A percentile compares a stretch with the other conserved stretches of the same genome.
phyloP scores from a whole-genome alignment of 768 basidiomycete genomes.

The Symmetrospora coprosmae region DNA sequence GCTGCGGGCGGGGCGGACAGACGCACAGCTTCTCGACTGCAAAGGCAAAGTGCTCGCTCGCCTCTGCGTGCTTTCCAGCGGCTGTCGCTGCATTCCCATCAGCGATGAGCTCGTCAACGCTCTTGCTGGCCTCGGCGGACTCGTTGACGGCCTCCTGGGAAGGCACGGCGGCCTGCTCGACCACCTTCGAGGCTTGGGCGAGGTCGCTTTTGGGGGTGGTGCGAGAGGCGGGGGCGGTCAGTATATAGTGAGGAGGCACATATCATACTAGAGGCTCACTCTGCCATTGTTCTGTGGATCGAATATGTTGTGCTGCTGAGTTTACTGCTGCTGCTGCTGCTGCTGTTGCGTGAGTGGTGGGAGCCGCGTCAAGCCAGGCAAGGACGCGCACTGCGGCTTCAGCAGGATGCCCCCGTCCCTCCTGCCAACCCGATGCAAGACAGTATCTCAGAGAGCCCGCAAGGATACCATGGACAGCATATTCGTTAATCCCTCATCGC shows the following conservation, averaged over 20 bases:
- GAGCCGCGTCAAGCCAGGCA: too few species aligned
- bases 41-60: conserved; percentile 66
- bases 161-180: neutral
- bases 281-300: neutral
- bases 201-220: conserved; percentile 12
- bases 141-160: conserved; percentile 2
- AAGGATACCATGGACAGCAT: too few species aligned
- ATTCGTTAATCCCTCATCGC: too few species aligned
- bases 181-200: neutral
- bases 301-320: neutral
- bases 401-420: too few species aligned
- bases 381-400: too few species aligned
- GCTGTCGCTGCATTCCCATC: conserved; percentile 49
- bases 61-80: conserved; percentile 68
- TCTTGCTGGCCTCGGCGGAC: neutral
- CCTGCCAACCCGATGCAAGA: too few species aligned
- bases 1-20: conserved; percentile 27
- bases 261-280: conserved; percentile 4
- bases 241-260: neutral
- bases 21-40: conserved; percentile 73
- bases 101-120: conserved; percentile 23
- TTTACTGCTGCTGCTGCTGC: too few species aligned
- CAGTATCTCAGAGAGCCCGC: too few species aligned
- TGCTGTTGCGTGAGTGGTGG: too few species aligned
- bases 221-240: neutral